phyloP scores from a whole-genome alignment of 192 early-diverging fungal genomes.

The Linnemannia hyalina region DNA sequence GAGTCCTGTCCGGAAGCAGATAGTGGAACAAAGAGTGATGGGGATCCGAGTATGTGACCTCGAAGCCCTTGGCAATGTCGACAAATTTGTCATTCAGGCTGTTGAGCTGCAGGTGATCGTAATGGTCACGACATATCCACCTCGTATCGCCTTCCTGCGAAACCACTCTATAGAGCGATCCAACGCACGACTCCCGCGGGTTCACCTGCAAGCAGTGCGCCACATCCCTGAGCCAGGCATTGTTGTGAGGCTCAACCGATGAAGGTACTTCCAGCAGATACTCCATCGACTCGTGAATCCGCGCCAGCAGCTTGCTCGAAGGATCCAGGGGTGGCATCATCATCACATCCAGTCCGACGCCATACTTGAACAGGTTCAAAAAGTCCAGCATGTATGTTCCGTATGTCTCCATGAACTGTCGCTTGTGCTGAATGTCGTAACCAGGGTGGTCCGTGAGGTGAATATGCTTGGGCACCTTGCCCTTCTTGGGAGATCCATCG shows the following conservation, averaged over 20 bases:
- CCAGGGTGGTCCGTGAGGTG: constrained; percentile 25
- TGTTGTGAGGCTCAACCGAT: background rate
- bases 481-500: constrained; percentile 3
- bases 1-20: constrained; percentile 4
- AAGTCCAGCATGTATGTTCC: constrained; percentile 28
- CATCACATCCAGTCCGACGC: constrained; percentile 17
- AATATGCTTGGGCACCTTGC: constrained; percentile 1
- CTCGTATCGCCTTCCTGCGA: constrained; percentile 13
- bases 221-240: background rate
- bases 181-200: background rate
- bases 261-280: constrained; percentile 11
- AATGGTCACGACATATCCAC: constrained; percentile 22
- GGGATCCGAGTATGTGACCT: background rate
- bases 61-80: background rate
- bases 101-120: background rate
- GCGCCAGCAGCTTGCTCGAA: background rate
- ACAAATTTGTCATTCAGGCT: constrained; percentile 1
- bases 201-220: background rate
- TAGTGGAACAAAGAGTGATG: constrained; percentile 8
- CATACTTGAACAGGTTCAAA: constrained; percentile 32
- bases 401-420: constrained; percentile 4
- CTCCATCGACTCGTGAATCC: constrained; percentile 24
- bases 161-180: constrained; percentile 7
- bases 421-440: constrained; percentile 16
- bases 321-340: background rate